Base-by-base conservation (phyloP, 2,329 filamentous ascomycete species). In the Penicillium fuscoglaucum region DNA sequence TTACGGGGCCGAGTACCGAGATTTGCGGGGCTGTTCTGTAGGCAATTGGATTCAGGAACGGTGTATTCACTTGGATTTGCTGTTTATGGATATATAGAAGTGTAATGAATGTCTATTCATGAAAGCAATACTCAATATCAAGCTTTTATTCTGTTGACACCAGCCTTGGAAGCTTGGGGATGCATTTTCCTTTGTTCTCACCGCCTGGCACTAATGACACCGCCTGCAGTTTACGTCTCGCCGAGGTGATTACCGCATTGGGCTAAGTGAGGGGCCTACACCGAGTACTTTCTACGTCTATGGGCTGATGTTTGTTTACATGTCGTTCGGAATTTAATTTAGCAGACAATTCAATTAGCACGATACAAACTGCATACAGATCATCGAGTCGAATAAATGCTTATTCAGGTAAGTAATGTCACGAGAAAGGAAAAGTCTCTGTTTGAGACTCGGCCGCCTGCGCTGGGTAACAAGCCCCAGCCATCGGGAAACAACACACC, bases 401-500 rank as follows among this genome's bases (percentile, higher is more conserved):
- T 45, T 51, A 47, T 59, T 49, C 51, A 37, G 43, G 55, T 51
- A 51, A 59, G 51, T 59, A 56, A 55, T 52, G 59, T 59, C 56
- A 52, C 55, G 55, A 57, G 57, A 62, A 62, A 44, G 37, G 33
- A 55, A 55, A 49, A 31, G 50, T 48, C 45, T 56, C 52, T 21
- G 28, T 24, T 48, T 48, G 31, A 57, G 47, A 50, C 29, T 46
- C 49, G 40, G 45, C 48, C 58, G 47, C 45, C 51, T 55, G 40
- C 47, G 56, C 54, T 56, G 44, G 54, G 55, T 44, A 55, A 56
- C 47, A 57, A 59, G 58, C 60, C 66, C 63, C 63, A 55, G 62
- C 62, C 59, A 61, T 67, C 64, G 57, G 57, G 55, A 63, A 61
- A 63, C 49, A 63, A 54, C 60, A 61, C 60, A 61, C 59, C 57